Evolutionary conservation across 1,139 yeast genomes (phyloP), one percentile per base, ranked within the genome.

Genomic region (Candida glucosophila): DNA sequence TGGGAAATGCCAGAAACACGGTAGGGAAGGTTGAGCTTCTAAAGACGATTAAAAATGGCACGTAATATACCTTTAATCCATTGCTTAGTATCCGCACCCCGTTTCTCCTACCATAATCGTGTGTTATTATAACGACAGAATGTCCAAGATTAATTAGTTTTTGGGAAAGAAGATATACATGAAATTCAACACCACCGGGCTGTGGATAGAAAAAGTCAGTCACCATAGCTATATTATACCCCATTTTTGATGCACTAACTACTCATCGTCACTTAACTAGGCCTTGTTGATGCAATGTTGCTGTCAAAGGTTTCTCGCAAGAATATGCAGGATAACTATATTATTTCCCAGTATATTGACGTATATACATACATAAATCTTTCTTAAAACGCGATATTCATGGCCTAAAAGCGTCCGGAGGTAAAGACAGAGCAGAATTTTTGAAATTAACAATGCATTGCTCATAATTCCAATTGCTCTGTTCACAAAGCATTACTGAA

Each of bases 191-290:
- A 5, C 99, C 99, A 2, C 99, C 99, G 0, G 96, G 80, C 49
- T 92, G 98, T 12, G 99, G 99, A 53, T 81, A 92, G 72, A 90
- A 92, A 63, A 86, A 92, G 55, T 92, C 99, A 22, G 95, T 80
- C 3, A 88, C 83, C 96, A 90, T 88, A 7, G 83, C 79, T 28
- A 64, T 62, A 33, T 62, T 64, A 42, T 55, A 55, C 6, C 42
- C 40, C 51, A 40, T 47, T 15, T 16, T 28, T 9, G 18, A 17
- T 10, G n/a, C 18, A 16, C 9, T 16, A n/a, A n/a, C n/a, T n/a
- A n/a, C n/a, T n/a, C n/a, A n/a, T n/a, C n/a, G n/a, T n/a, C n/a
- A n/a, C n/a, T n/a, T n/a, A n/a, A n/a, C n/a, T n/a, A n/a, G n/a
- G n/a, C n/a, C n/a, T n/a, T n/a, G n/a, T n/a, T n/a, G n/a, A n/a